Evolutionary conservation across 1,139 yeast genomes (phyloP).

Genomic region (Geotrichum phurueaensis): DNA sequence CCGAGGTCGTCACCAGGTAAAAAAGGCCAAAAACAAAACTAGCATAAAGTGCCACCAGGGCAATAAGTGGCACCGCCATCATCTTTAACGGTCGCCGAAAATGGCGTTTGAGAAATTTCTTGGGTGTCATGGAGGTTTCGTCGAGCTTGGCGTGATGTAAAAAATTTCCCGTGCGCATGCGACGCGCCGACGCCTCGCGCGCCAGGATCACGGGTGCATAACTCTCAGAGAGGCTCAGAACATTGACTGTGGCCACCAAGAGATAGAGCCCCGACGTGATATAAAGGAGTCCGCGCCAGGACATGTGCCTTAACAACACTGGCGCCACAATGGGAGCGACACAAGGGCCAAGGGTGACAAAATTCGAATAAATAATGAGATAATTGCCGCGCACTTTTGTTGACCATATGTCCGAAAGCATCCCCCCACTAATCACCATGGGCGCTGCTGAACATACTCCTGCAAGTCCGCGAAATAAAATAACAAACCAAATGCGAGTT

Average conservation of each 20-base stretch:
- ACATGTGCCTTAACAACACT: constrained; percentile 45
- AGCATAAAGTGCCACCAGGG: constrained; percentile 41
- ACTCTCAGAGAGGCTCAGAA: constrained; percentile 59
- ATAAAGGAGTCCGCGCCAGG: constrained; percentile 57
- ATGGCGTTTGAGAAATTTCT: constrained; percentile 39
- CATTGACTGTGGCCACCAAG: constrained; percentile 44
- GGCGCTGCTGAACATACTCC: constrained; percentile 75
- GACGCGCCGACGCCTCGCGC: constrained; percentile 48
- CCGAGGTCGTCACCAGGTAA: constrained; percentile 40
- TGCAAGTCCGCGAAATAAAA: constrained; percentile 61
- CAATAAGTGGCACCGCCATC: constrained; percentile 43
- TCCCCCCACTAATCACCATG: constrained; percentile 72
- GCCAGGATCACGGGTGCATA: constrained; percentile 62
- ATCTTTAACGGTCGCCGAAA: constrained; percentile 42
- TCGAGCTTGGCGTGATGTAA: constrained; percentile 41
- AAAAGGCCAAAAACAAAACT: constrained; percentile 45
- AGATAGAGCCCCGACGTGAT: constrained; percentile 63
- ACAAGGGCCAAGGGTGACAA: constrained; percentile 70
- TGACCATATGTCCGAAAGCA: constrained; percentile 62
- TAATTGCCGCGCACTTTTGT: constrained; percentile 65
- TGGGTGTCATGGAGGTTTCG: constrained; percentile 38
- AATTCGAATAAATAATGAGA: constrained; percentile 59
- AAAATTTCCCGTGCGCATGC: constrained; percentile 56
- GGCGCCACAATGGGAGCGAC: constrained; percentile 67
- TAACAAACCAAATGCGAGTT: constrained; percentile 54